These are phyloP conservation scores for Mangifera indica DNA, from an alignment of 345 rosid genomes.

Conservation along the genomic window DNA sequence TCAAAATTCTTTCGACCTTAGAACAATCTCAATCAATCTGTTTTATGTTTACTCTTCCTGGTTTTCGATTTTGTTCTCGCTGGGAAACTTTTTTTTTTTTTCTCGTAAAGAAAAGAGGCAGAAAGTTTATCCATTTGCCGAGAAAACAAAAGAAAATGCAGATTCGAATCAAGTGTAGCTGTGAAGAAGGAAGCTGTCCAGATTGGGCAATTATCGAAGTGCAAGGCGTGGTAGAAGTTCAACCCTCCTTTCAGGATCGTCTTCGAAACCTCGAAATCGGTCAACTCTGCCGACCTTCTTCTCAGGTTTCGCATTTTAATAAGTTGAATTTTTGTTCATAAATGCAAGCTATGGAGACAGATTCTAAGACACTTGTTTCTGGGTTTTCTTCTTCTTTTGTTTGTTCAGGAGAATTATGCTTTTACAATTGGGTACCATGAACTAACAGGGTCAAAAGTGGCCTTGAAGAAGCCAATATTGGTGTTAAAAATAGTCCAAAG, in stretches of 20 bases:
- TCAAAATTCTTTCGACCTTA: background rate
- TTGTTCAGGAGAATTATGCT: slow-evolving; percentile 58
- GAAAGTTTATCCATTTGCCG: background rate
- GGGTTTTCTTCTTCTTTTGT: background rate
- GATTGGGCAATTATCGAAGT: slow-evolving; percentile 89
- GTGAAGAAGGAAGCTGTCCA: slow-evolving; percentile 67
- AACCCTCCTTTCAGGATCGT: slow-evolving; percentile 52
- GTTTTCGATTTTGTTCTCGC: background rate
- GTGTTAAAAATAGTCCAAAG: slow-evolving; percentile 59
- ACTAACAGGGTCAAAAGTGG: slow-evolving; percentile 53
- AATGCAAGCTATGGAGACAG: background rate
- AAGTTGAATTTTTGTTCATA: background rate
- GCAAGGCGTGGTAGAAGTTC: slow-evolving; percentile 77
- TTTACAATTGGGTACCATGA: slow-evolving; percentile 87
- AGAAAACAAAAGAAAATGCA: slow-evolving; percentile 67
- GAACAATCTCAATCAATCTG: background rate
- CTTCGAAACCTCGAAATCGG: slow-evolving; percentile 82
- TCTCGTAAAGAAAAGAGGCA: background rate
- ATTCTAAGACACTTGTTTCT: background rate
- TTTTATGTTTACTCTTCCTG: no score
- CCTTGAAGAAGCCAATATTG: slow-evolving; percentile 66
- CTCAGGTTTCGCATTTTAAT: slow-evolving; percentile 46
- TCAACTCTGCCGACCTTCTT: slow-evolving; percentile 64
- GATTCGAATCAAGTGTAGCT: slow-evolving; percentile 75
- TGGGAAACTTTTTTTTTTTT: no score